Conservation (phyloP, 164 flowering plant species). For the Malania oleifera region DNA sequence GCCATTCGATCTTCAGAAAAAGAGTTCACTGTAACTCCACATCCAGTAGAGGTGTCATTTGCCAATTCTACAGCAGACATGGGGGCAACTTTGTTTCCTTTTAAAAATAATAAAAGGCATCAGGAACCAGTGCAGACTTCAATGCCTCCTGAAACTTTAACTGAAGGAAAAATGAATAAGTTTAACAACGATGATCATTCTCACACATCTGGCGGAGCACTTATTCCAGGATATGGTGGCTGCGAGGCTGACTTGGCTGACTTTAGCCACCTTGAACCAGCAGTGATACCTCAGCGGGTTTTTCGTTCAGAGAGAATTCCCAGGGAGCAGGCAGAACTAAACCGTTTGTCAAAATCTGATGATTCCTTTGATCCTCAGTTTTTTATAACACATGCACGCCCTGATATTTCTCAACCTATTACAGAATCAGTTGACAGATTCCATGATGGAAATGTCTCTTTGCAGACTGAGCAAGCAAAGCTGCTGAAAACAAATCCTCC, state of each 20-base stretch:
- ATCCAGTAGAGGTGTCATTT: slow-evolving; percentile 24
- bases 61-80: slow-evolving; percentile 16
- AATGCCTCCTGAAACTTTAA: slow-evolving; percentile 20
- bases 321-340: slow-evolving; percentile 55
- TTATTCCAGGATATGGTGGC: slow-evolving; percentile 27
- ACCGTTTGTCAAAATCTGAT: slow-evolving; percentile 75
- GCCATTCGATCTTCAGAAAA: slow-evolving; percentile 23
- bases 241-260: slow-evolving; percentile 43
- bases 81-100: slow-evolving; percentile 13
- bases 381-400: slow-evolving; percentile 34
- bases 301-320: slow-evolving; percentile 70
- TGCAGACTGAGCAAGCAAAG: slow-evolving; percentile 21
- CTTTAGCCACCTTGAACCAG: slow-evolving; percentile 35
- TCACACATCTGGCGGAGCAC: slow-evolving; percentile 24
- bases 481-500: slow-evolving; percentile 22
- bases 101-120: slow-evolving; percentile 16
- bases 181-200: slow-evolving; percentile 29
- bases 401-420: slow-evolving; percentile 31
- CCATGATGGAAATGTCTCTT: slow-evolving; percentile 22
- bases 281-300: slow-evolving; percentile 43
- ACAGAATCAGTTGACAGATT: slow-evolving; percentile 38
- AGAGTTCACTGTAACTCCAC: slow-evolving; percentile 23
- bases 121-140: slow-evolving; percentile 25
- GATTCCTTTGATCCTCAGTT: slow-evolving; percentile 61
- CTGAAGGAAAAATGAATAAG: slow-evolving; percentile 21